Evolutionary conservation across 1,284 basidiomycete species (phyloP).

Genomic region (Leccinum pachyderme): DNA sequence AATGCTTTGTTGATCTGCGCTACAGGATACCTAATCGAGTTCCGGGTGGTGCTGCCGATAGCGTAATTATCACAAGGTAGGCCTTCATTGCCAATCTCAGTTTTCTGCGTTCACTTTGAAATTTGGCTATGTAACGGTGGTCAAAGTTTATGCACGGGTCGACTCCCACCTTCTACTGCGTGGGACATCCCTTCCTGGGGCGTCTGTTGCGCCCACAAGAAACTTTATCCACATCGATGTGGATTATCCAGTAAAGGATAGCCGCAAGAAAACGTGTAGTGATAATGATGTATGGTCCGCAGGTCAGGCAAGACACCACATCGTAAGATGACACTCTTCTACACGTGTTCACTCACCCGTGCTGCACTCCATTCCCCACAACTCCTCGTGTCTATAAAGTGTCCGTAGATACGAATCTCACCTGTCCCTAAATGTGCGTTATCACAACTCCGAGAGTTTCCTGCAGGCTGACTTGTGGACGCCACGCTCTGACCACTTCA

Average conservation of each 20-base stretch:
- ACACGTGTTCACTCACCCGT: conserved; percentile 26
- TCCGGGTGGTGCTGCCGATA: conserved; percentile 11
- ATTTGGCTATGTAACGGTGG: conserved; percentile 1
- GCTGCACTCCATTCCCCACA: neutral
- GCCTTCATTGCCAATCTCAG: conserved; percentile 1
- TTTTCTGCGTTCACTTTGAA: neutral
- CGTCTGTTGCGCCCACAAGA: neutral
- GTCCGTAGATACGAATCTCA: neutral
- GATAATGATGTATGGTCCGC: neutral
- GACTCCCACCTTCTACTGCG: conserved; percentile 1
- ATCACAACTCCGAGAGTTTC: conserved; percentile 9
- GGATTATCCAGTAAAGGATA: neutral
- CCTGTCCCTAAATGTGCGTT: conserved; percentile 15
- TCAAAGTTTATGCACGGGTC: conserved; percentile 7
- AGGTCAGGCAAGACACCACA: conserved; percentile 3
- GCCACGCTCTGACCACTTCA: conserved; percentile 14
- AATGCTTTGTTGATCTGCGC: conserved; percentile 21
- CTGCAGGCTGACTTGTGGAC: conserved; percentile 27
- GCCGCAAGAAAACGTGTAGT: conserved; percentile 4
- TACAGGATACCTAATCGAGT: conserved; percentile 1
- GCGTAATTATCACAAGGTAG: neutral
- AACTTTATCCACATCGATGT: neutral
- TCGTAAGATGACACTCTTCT: conserved; percentile 1
- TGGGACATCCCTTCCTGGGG: neutral
- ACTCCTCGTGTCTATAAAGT: conserved; percentile 19